These are phyloP conservation scores for Rhodotorula sphaerocarpa DNA, from an alignment of 768 basidiomycete species.

Conservation along the genomic window DNA sequence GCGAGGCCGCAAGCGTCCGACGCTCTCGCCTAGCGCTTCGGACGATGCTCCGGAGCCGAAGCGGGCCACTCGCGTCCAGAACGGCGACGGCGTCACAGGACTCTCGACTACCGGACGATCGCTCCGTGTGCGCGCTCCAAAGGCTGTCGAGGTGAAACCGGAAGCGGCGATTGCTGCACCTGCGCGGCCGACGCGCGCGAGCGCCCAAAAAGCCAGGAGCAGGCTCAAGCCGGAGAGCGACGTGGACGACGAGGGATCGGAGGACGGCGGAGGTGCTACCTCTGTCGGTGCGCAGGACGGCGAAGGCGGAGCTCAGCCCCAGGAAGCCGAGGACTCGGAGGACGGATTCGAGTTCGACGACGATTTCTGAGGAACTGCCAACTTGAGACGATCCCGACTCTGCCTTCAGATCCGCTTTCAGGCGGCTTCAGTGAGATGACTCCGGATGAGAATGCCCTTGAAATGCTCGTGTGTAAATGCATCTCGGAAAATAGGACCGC, in stretches of 20 bases:
- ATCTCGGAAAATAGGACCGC: too few relatives aligned
- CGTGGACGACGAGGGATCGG: neutral
- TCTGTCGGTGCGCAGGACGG: too few relatives aligned
- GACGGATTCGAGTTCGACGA: neutral
- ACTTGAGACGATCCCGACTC: too few relatives aligned
- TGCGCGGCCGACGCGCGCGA: conserved; percentile 9
- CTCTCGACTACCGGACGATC: neutral
- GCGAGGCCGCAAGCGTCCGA: neutral
- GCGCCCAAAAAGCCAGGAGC: conserved; percentile 8
- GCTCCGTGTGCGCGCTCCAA: neutral
- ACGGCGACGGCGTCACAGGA: neutral
- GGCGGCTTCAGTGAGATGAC: too few relatives aligned
- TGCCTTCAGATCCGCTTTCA: too few relatives aligned
- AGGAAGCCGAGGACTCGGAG: neutral
- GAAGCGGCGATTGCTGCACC: too few relatives aligned
- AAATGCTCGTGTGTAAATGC: too few relatives aligned
- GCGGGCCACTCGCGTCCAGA: neutral
- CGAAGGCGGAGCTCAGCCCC: neutral
- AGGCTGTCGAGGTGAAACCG: neutral
- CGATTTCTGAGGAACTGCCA: too few relatives aligned
- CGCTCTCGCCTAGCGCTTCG: neutral
- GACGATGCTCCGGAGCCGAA: neutral
- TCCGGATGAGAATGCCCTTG: too few relatives aligned
- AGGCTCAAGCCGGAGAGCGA: neutral
- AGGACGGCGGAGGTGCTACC: neutral